Percentiles rank a stretch among this genome's conserved stretches.
Evolutionary conservation across 768 basidiomycete species (phyloP).

Genomic region (Lentinula lateritia): DNA sequence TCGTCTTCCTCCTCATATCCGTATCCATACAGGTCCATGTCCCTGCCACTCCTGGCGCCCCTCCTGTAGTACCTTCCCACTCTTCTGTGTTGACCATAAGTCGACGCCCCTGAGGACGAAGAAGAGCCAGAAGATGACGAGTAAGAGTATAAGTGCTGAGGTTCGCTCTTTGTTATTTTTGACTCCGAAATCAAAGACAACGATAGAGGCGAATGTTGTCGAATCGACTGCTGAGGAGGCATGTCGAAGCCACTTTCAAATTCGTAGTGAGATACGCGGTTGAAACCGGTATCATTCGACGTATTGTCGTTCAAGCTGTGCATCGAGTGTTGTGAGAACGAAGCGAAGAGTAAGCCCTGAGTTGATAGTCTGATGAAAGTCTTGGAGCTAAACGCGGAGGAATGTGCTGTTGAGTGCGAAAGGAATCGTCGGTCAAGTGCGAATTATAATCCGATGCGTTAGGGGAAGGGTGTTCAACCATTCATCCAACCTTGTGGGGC

Average conservation of each 20-base stretch:
- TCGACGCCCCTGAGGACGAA: neutral
- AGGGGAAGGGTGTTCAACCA: neutral
- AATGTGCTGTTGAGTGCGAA: neutral
- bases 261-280: neutral
- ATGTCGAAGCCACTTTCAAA: neutral
- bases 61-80: neutral
- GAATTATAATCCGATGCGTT: neutral
- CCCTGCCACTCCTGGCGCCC: neutral
- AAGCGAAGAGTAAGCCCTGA: neutral
- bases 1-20: neutral
- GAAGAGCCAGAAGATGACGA: neutral
- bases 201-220: neutral
- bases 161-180: neutral
- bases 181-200: slow-evolving; percentile 1
- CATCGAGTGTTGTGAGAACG: neutral
- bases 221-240: neutral
- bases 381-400: neutral
- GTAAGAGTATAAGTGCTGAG: neutral
- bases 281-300: neutral
- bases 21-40: neutral
- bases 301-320: neutral
- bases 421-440: neutral
- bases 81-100: neutral
- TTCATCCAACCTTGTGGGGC: slow-evolving; percentile 2
- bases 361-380: neutral